A percentile compares a stretch with the other conserved stretches of the same genome.
Evolutionary conservation across 805 yeast genomes (phyloP).

Genomic region (Cephaloascus albidus): DNA sequence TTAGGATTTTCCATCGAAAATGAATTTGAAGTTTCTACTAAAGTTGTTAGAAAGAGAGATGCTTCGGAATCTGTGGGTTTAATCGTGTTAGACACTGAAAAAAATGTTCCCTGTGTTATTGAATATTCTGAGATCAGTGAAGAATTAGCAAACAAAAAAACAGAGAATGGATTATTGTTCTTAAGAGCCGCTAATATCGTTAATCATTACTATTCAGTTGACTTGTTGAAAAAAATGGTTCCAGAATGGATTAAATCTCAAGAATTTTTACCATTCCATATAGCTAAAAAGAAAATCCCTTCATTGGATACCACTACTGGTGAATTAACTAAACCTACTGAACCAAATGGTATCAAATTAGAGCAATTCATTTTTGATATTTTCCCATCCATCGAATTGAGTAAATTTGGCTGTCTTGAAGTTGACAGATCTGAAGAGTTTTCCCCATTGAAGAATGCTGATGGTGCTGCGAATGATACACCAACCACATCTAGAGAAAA

Average conservation of each 20-base stretch:
- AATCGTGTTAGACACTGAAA: conserved; percentile 58
- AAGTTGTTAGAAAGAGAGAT: conserved; percentile 88
- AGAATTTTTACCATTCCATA: conserved; percentile 77
- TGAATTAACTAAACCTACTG: conserved; percentile 46
- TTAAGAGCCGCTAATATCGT: conserved; percentile 96
- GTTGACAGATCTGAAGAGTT: conserved; percentile 82
- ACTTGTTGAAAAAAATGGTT: conserved; percentile 49
- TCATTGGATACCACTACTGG: conserved; percentile 38
- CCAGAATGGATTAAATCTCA: conserved; percentile 65
- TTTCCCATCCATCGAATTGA: conserved; percentile 65
- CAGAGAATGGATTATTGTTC: conserved; percentile 51
- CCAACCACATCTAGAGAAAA: conserved; percentile 73
- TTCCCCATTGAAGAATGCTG: conserved; percentile 88
- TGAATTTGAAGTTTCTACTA: conserved; percentile 72
- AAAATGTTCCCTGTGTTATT: conserved; percentile 73
- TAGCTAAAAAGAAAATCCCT: conserved; percentile 86
- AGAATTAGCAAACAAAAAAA: conserved; percentile 62
- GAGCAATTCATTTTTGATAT: conserved; percentile 98
- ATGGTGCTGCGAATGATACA: conserved; percentile 73
- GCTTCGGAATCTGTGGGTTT: conserved; percentile 88
- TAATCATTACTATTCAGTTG: conserved; percentile 87
- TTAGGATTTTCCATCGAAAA: conserved; percentile 75
- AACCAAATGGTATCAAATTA: conserved; percentile 85
- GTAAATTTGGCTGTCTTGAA: conserved; percentile 82
- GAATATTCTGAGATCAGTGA: conserved; percentile 87